These are phyloP conservation scores for Ceratorhiza oryzae-sativae DNA, from an alignment of 1,284 basidiomycete genomes.

Conservation along the genomic window DNA sequence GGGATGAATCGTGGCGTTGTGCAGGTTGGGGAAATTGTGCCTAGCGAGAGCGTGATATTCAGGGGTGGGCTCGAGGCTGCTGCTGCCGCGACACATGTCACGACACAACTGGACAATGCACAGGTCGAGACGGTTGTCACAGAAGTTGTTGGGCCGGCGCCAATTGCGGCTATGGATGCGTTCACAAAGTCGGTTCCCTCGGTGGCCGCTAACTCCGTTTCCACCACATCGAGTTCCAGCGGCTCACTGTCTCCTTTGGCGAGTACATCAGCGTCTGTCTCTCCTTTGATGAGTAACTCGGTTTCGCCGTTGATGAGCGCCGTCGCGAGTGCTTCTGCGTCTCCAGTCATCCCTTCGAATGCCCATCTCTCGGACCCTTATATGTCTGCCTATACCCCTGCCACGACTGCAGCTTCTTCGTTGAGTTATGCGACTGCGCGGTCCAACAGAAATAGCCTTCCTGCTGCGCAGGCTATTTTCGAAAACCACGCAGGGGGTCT, in stretches of 20 bases:
- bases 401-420: conserved; percentile 6
- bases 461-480: conserved; percentile 26
- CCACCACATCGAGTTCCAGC: conserved; percentile 11
- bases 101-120: not conserved
- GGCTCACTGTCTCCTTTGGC: conserved; percentile 10
- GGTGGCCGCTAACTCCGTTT: not conserved
- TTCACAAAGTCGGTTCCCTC: conserved; percentile 8
- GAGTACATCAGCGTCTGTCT: conserved; percentile 4
- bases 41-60: conserved; percentile 2
- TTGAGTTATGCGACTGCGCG: conserved; percentile 31
- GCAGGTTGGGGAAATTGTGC: conserved; percentile 13
- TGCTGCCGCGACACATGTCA: conserved; percentile 4
- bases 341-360: conserved; percentile 16
- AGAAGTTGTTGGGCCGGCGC: not conserved
- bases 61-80: conserved; percentile 12
- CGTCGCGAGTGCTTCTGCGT: conserved; percentile 5
- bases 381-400: not conserved
- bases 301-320: conserved; percentile 14
- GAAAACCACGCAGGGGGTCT: not conserved
- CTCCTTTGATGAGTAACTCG: conserved; percentile 9
- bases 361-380: conserved; percentile 18
- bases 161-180: not conserved
- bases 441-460: conserved; percentile 22
- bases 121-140: conserved; percentile 6
- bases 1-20: not conserved